A percentile compares a stretch with the other conserved stretches of the same genome.
Evolutionary conservation across 345 rosid genomes (phyloP).

Genomic region (Eutrema yunnanense): DNA sequence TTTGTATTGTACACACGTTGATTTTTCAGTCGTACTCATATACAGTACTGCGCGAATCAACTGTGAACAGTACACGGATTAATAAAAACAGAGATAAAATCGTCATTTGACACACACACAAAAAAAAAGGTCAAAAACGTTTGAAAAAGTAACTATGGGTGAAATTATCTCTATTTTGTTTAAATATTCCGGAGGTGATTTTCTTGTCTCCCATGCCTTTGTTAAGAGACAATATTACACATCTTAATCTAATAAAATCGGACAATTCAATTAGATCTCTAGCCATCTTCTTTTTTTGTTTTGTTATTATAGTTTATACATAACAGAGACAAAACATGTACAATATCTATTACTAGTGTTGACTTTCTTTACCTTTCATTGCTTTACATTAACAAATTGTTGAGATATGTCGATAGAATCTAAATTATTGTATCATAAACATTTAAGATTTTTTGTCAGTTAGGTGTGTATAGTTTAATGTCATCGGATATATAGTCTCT

Average conservation of each 20-base stretch:
- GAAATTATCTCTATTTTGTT: not conserved
- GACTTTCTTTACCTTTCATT: constrained; percentile 10
- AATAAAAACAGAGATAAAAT: too few species aligned
- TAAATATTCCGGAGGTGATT: not conserved
- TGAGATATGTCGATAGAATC: constrained; percentile 8
- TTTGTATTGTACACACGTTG: too few species aligned
- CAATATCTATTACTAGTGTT: constrained; percentile 9
- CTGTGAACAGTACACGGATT: too few species aligned
- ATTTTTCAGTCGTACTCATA: too few species aligned
- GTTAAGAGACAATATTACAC: not conserved
- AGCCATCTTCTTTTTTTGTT: too few species aligned
- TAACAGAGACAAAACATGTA: constrained; percentile 13
- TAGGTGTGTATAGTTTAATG: constrained; percentile 10
- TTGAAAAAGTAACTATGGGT: too few species aligned
- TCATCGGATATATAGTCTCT: not conserved
- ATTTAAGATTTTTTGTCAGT: constrained; percentile 18
- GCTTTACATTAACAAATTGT: constrained; percentile 14
- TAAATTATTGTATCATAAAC: not conserved
- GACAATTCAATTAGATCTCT: not conserved
- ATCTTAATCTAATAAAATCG: not conserved
- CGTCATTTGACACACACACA: too few species aligned
- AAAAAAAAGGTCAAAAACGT: too few species aligned
- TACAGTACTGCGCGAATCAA: too few species aligned
- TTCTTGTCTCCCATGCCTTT: not conserved
- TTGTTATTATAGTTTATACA: constrained; percentile 4